Evolutionary conservation across 2,329 filamentous ascomycete species (phyloP), one percentile per base, ranked within the genome.

Genomic region (Pseudogymnoascus pannorum): DNA sequence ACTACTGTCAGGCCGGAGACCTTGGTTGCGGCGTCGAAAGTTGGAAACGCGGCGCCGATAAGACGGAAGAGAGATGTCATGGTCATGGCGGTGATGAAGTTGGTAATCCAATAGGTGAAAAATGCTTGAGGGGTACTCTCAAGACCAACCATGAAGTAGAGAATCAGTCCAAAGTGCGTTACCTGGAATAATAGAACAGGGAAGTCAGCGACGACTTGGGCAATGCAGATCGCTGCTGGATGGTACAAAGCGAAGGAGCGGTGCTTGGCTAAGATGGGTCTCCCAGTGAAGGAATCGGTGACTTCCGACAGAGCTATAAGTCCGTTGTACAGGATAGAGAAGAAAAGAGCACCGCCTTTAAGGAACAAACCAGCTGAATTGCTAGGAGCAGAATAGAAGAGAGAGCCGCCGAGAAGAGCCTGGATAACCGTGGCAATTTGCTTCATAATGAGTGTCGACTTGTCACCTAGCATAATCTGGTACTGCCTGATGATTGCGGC

Each of bases 241-340:
- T 85, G 81, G 69, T 80, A 85, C 54, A 80, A 76, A 18, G 80
- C 82, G 62, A 86, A 86, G 0, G 72, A 68, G 64, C 82, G 82
- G 65, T 86, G 84, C 69, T 86, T 86, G 57, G 81, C 70, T 2
- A 87, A 69, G 8, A 87, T 77, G 0, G 83, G 82, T 0, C 86
- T 79, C n/a, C 84, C 84, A 12, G 72, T 76, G 67, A 86, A 88
- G 0, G 83, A 84, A 26, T 83, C 79, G 0, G 80, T 86, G 1
- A 89, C 86, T 70, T 90, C 87, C 1, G 84, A 80, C 78, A 89
- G 83, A 22, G 84, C 79, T 1, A 88, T 69, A 6, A 89, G 72
- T 61, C 79, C 77, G 68, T 87, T 85, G 72, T 81, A 86, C 0
- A 89, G 74, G 0, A 88, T 74, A 1, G 85, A 76, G 59, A 88